Percentiles rank a stretch among this genome's conserved stretches.
Evolutionary conservation across 2,329 filamentous ascomycete species (phyloP).

Genomic region (Daldinia eschscholtzii): DNA sequence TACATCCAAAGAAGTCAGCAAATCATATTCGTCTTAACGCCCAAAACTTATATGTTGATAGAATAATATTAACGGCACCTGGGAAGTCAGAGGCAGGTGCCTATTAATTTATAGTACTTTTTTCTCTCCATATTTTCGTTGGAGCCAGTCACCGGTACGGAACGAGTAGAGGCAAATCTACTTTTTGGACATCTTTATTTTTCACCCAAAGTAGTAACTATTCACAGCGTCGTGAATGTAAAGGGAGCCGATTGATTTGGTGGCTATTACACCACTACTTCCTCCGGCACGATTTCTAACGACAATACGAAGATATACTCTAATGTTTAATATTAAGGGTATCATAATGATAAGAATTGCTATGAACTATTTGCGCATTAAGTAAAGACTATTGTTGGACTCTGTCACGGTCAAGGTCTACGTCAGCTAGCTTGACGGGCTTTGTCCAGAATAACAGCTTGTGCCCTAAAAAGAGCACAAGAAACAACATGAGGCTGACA

Average conservation of each 20-base stretch:
- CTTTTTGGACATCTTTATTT: too few relatives aligned
- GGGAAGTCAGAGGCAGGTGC: too few relatives aligned
- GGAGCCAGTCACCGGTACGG: too few relatives aligned
- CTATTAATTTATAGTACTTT: too few relatives aligned
- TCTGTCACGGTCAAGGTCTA: slow-evolving; percentile 50
- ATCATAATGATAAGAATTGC: slow-evolving; percentile 16
- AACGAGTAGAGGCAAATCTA: too few relatives aligned
- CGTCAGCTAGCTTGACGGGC: slow-evolving; percentile 45
- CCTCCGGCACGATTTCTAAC: neutral
- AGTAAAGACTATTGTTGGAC: slow-evolving; percentile 31
- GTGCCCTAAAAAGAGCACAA: slow-evolving; percentile 70
- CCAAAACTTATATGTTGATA: too few relatives aligned
- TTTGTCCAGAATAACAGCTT: slow-evolving; percentile 60
- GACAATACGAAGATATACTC: neutral
- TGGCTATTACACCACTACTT: neutral
- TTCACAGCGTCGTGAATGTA: neutral
- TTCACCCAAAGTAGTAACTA: neutral
- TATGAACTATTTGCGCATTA: neutral
- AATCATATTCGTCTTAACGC: too few relatives aligned
- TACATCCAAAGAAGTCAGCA: too few relatives aligned
- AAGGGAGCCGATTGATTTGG: neutral
- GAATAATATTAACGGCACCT: too few relatives aligned
- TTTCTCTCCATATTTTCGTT: too few relatives aligned
- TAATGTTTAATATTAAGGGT: slow-evolving; percentile 32
- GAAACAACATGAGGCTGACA: slow-evolving; percentile 73